These are phyloP conservation scores for Neoboletus brunneissimus DNA, from an alignment of 768 basidiomycete genomes.

Conservation along the genomic window DNA sequence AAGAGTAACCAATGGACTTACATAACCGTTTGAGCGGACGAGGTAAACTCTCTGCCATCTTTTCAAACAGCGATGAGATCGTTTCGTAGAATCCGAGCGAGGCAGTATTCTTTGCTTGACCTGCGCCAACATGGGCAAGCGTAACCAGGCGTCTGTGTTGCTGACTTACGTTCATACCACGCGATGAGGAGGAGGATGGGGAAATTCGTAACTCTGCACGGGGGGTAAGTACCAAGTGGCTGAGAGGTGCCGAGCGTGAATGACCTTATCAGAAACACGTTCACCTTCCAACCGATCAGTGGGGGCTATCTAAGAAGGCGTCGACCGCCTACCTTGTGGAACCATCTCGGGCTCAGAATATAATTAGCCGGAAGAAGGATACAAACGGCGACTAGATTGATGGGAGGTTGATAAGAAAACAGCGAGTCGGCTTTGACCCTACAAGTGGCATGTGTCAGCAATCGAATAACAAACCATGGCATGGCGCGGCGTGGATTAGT, in stretches of 20 bases:
- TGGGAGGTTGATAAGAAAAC: constrained; percentile 92
- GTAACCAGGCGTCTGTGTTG: background rate
- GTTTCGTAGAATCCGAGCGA: constrained; percentile 73
- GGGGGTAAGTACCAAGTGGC: background rate
- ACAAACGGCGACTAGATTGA: constrained; percentile 84
- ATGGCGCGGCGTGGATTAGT: constrained; percentile 15
- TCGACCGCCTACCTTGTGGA: constrained; percentile 73
- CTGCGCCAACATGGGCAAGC: constrained; percentile 12
- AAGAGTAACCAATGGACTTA: constrained; percentile 36
- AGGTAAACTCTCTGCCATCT: constrained; percentile 70
- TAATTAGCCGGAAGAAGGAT: constrained; percentile 87
- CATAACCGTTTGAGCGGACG: constrained; percentile 70
- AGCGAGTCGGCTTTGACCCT: constrained; percentile 87
- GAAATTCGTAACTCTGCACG: constrained; percentile 69
- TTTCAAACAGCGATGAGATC: constrained; percentile 62
- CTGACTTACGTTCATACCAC: constrained; percentile 65
- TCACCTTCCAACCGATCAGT: constrained; percentile 50
- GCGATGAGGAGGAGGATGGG: constrained; percentile 80
- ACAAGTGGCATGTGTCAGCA: constrained; percentile 12
- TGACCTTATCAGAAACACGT: constrained; percentile 84
- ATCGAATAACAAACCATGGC: background rate
- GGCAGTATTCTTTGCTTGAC: constrained; percentile 65
- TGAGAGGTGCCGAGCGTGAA: background rate
- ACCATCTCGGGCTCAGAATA: constrained; percentile 90
- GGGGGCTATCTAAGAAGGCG: constrained; percentile 3